Base-by-base conservation (phyloP, 2,329 filamentous ascomycete species). In the Phoma herbarum region DNA sequence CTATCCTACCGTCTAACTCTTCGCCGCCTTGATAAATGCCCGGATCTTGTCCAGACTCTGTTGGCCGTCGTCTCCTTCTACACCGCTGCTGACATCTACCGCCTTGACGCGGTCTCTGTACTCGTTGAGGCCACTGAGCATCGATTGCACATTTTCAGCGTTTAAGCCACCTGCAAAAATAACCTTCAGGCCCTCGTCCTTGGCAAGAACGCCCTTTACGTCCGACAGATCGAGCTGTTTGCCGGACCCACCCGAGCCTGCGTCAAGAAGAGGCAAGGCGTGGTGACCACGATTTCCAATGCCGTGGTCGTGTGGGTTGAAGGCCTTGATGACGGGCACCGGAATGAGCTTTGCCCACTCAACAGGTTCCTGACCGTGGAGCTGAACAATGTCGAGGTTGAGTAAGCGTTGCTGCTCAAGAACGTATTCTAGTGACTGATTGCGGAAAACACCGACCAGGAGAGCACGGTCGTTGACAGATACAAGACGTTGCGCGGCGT, bases 51-150 rank as follows among this genome's bases (percentile, higher is more conserved):
- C 85, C 57, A 94, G 70, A 76, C 89, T 90, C 78, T 99, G 95
- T 73, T 87, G 82, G 2, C 93, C 94, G 33, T 87, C 88, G 29
- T 73, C 71, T 12, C 56, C 56, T 78, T 98, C 95, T 2, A 99
- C 93, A 0, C 96, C 96, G 71, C 92, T 97, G 77, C 93, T 97
- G 20, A 97, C 92, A 80, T 99, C 95, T 3, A 99, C 90, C 2
- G 90, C 93, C 31, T 93, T 81, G 12, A 97, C 86, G 59, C 88
- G 86, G 10, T 82, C 82, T 25, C 82, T 81, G 10, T 86, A 75
- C 7, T 84, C 81, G 0, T 88, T 89, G 16, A 94, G 79, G 14
- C 84, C 83, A 22, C 82, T 80, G 18, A 99, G 80, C 8, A 86
- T 84, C 5, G 86, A 81, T 1, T 81, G 81, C 5, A 99, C 90